A percentile compares a stretch with the other conserved stretches of the same genome.
Evolutionary conservation across 2,329 filamentous ascomycete species (phyloP).

Genomic region (Colletotrichum ledebouriae): DNA sequence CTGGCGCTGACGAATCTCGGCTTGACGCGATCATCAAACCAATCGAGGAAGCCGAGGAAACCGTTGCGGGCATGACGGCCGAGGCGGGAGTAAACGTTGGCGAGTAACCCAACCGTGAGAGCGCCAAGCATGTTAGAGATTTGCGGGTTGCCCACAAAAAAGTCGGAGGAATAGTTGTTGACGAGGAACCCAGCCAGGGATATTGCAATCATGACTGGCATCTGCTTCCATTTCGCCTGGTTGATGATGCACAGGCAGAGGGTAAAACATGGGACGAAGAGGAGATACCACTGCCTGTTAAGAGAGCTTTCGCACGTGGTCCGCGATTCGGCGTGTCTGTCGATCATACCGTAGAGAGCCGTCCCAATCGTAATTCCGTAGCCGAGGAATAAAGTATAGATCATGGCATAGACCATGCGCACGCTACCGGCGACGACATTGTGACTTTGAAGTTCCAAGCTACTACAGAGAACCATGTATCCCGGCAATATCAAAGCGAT

Average conservation of each 20-base stretch:
- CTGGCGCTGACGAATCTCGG: constrained; percentile 50
- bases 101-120: constrained; percentile 80
- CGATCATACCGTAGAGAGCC: constrained; percentile 69
- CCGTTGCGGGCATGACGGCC: constrained; percentile 70
- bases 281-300: constrained; percentile 60
- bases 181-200: constrained; percentile 80
- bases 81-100: constrained; percentile 83
- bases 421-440: constrained; percentile 75
- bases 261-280: constrained; percentile 78
- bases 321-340: constrained; percentile 60
- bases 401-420: constrained; percentile 78
- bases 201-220: constrained; percentile 81
- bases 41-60: constrained; percentile 61
- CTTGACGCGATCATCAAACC: constrained; percentile 65
- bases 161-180: constrained; percentile 78
- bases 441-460: constrained; percentile 74
- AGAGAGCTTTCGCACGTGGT: constrained; percentile 53
- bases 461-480: constrained; percentile 63
- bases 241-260: constrained; percentile 82
- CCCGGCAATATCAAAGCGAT: constrained; percentile 82
- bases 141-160: constrained; percentile 78
- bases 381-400: constrained; percentile 76
- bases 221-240: constrained; percentile 84
- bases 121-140: constrained; percentile 84
- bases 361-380: constrained; percentile 76